Evolutionary conservation across 371 early-diverging fungal species (phyloP).

Genomic region (Smittium mucronatum): DNA sequence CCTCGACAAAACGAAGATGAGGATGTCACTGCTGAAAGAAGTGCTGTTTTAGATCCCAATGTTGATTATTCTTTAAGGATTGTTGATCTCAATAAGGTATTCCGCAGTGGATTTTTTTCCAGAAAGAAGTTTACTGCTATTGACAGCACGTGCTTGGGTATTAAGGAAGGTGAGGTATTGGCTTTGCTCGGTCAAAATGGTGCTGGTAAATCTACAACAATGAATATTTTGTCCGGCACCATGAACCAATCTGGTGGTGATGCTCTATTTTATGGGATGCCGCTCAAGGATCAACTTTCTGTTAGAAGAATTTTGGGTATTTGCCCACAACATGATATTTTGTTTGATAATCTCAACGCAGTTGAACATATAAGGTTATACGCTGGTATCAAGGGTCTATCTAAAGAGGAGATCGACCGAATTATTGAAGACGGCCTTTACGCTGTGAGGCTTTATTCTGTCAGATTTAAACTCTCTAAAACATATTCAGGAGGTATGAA

Average conservation of each 20-base stretch:
- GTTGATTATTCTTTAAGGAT: conserved; percentile 38
- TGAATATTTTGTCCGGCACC: conserved; percentile 52
- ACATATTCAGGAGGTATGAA: conserved; percentile 56
- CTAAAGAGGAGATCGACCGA: conserved; percentile 30
- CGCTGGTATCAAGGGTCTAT: conserved; percentile 52
- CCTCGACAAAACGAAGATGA: conserved; percentile 39
- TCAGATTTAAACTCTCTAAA: conserved; percentile 39
- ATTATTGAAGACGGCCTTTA: conserved; percentile 36
- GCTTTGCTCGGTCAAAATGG: conserved; percentile 50
- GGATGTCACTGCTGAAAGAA: conserved; percentile 45
- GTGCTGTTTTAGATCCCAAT: conserved; percentile 31
- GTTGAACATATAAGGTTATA: conserved; percentile 59
- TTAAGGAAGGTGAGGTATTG: conserved; percentile 43
- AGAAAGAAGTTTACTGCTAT: conserved; percentile 43
- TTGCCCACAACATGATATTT: conserved; percentile 62
- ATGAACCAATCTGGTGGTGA: conserved; percentile 46
- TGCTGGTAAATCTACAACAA: conserved; percentile 44
- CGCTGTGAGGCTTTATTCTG: conserved; percentile 38
- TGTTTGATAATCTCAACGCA: conserved; percentile 63
- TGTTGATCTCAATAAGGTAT: conserved; percentile 46
- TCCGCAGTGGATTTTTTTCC: conserved; percentile 40
- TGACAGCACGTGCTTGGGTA: conserved; percentile 32
- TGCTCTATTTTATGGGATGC: conserved; percentile 46
- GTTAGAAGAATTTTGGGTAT: conserved; percentile 55
- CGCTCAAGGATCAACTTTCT: conserved; percentile 38